Base-by-base conservation (phyloP, 805 yeast species). In the Yarrowia divulgata region DNA sequence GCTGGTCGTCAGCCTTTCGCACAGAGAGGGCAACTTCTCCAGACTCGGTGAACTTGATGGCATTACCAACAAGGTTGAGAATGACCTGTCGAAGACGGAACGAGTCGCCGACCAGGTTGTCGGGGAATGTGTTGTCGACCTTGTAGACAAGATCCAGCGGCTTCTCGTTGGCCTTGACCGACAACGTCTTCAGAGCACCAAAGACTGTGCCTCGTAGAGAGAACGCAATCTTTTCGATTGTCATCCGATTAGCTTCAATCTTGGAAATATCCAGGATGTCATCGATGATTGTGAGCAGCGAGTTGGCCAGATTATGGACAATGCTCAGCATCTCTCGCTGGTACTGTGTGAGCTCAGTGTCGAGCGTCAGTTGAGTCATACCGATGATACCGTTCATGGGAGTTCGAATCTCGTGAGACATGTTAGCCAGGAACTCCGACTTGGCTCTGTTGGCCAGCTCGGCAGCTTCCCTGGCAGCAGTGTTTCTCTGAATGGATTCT, bases 361-460 rank as follows among this genome's bases (percentile, higher is more conserved):
- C 97, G 69, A 91, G 83, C 1, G 97, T 90, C 73, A 91, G 81
- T 77, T 91, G 97, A 3, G 97, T 91, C 94, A 91, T 91, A 76
- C 97, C 97, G 74, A 91, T 89, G 60, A 91, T 91, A 81, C 97
- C 97, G 78, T 91, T 91, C 87, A 91, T 89, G 23, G 97, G 97
- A 2, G 97, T 91, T 77, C 97, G 83, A 75, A 91, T 89, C 78
- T 91, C 97, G 78, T 88, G 91, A 7, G 94, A 90, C 85, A 90
- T 91, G 75, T 91, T 91, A 58, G 97, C 97, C 79, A 91, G 83
- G 77, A 91, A 91, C 78, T 91, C 97, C 10, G 97, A 91, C 78
- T 91, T 91, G 4, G 97, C 92, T 73, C 90, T 84, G 78, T 91
- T 91, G 6, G 97, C 97, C 73, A 91, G 82, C 76, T 91, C 97